Evolutionary conservation across 176 grass and related monocot genomes (phyloP), one percentile per base, ranked within the genome.

Genomic region (Pontederia crassipes): DNA sequence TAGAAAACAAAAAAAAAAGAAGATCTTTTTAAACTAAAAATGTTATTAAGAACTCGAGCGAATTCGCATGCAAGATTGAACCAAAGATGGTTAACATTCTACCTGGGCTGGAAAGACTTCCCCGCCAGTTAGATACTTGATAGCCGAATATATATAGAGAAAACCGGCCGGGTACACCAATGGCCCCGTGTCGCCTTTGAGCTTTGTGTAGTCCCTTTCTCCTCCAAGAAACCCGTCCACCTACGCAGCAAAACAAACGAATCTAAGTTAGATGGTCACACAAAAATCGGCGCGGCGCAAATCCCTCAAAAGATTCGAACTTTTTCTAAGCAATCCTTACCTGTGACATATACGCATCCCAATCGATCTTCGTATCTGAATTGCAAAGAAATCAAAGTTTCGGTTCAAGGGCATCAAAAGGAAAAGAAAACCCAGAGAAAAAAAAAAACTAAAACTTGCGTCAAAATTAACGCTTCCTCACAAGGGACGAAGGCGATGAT

Each of bases 261-360:
- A 17, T 5, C 49, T 58, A 12, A 24, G 63, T 80, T 40, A 49
- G 51, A 26, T 64, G 16, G 3, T 52, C 12, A 49, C 17, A 16
- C 35, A 14, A 45, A 48, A 48, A 32, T 52, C 12, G 18, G 40
- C 4, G 17, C 66, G 9, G 49, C 17, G 8, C 15, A 18, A 46
- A 14, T 10, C 29, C 15, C 4, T 26, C 45, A 10, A 52, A 64
- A 63, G 65, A 17, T 61, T 46, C 63, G 47, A 47, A 48, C 11
- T 45, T 51, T 66, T 20, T 16, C 20, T 26, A 8, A 69, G 14
- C 51, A 54, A 75, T 64, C 48, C 73, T 69, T 45, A 97, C 92
- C 87, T 97, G 93, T 58, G 93, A 87, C 84, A 97, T 97, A 84
- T 97, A 97, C 45, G 93, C 87, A 64, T 97, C 81, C 87, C 87